phyloP scores from a whole-genome alignment of 2,329 filamentous ascomycete species.

The Periconia sp. region DNA sequence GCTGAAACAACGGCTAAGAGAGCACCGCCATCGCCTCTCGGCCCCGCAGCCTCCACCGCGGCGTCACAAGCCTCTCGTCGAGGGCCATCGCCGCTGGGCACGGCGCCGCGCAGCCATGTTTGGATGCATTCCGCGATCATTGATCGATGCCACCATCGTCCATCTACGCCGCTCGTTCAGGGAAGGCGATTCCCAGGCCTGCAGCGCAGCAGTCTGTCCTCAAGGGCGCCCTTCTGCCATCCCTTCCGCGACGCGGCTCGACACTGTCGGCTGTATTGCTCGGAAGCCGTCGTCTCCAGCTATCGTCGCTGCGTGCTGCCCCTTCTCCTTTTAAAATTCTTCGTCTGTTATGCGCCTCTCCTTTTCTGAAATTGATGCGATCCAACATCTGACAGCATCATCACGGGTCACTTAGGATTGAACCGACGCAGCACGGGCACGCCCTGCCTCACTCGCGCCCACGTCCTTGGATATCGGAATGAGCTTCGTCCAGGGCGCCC shows the following conservation, averaged over 20 bases:
- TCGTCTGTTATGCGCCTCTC: not conserved
- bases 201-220: too few species aligned
- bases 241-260: not conserved
- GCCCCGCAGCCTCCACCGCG: too few species aligned
- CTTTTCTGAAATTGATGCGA: not conserved
- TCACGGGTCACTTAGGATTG: not conserved
- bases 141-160: not conserved
- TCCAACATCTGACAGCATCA: not conserved
- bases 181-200: not conserved
- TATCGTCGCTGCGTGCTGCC: not conserved
- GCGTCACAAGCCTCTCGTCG: not conserved
- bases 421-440: not conserved
- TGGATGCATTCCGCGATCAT: not conserved
- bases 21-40: not conserved
- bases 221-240: constrained; percentile 4
- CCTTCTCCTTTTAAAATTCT: not conserved
- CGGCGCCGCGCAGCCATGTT: constrained; percentile 1
- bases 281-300: not conserved
- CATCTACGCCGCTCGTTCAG: not conserved
- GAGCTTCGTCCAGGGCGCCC: not conserved
- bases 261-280: not conserved
- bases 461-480: not conserved
- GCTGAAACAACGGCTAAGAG: not conserved
- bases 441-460: not conserved
- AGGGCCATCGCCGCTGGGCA: not conserved